Evolutionary conservation across 129 eudicot species (phyloP).

Genomic region (Apium graveolens): DNA sequence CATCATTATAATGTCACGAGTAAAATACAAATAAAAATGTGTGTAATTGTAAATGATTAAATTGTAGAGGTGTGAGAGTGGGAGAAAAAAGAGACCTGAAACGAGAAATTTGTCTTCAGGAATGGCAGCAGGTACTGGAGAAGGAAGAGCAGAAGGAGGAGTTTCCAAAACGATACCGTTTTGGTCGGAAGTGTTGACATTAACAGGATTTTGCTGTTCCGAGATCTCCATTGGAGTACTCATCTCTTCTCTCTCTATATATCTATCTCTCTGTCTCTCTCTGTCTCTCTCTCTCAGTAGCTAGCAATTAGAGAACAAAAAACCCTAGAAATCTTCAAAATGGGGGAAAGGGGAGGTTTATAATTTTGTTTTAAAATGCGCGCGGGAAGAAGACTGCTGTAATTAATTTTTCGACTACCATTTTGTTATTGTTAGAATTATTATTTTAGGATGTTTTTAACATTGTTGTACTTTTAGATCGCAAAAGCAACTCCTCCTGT

Average conservation of each 20-base stretch:
- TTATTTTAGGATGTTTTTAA: too few species aligned
- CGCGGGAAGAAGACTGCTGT: slow-evolving; percentile 41
- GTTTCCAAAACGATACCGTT: slow-evolving; percentile 24
- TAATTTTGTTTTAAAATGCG: slow-evolving; percentile 30
- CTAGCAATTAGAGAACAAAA: neutral
- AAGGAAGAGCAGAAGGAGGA: slow-evolving; percentile 8
- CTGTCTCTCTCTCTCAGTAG: neutral
- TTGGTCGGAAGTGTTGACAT: slow-evolving; percentile 23
- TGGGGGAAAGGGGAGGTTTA: slow-evolving; percentile 8
- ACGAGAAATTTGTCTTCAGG: slow-evolving; percentile 57
- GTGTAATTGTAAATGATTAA: too few species aligned
- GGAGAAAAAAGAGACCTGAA: slow-evolving; percentile 14
- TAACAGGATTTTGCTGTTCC: slow-evolving; percentile 23
- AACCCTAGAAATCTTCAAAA: slow-evolving; percentile 33
- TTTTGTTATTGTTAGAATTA: too few species aligned
- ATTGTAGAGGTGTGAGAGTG: neutral
- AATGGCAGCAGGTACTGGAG: slow-evolving; percentile 16
- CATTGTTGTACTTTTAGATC: too few species aligned
- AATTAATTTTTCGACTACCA: neutral
- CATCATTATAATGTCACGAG: neutral
- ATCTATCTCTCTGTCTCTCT: neutral
- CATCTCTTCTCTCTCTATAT: slow-evolving; percentile 14
- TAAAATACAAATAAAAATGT: neutral
- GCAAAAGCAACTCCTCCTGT: too few species aligned
- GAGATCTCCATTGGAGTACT: slow-evolving; percentile 84